Percentiles rank a stretch among this genome's conserved stretches.
Conservation (phyloP, 2,329 filamentous ascomycete species). For the Helminthosporium solani region DNA sequence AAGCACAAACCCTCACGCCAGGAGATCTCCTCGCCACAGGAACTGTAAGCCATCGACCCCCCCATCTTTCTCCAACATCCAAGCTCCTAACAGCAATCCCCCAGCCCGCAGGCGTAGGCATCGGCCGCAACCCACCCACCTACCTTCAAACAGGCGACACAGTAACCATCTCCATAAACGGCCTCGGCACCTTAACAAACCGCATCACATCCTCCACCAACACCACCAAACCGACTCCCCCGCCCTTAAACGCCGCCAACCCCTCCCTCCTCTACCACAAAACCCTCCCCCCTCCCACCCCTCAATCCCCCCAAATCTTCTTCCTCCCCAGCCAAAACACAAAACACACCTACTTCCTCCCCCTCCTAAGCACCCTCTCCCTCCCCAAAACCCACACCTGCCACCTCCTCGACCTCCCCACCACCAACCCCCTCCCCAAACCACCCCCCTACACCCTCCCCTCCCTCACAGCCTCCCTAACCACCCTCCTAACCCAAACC, state of each 20-base stretch:
- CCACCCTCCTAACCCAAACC: constrained; percentile 41
- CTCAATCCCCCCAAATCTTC: constrained; percentile 34
- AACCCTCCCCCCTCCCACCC: constrained; percentile 5
- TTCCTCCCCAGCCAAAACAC: constrained; percentile 60
- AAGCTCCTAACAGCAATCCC: constrained; percentile 47
- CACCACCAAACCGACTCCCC: constrained; percentile 48
- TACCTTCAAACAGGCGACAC: constrained; percentile 31
- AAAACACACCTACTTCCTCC: constrained; percentile 48
- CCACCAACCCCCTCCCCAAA: constrained; percentile 50
- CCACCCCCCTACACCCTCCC: constrained; percentile 48
- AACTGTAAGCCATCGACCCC: constrained; percentile 50
- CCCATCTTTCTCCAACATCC: constrained; percentile 3
- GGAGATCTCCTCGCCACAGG: constrained; percentile 53
- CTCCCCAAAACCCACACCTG: constrained; percentile 31
- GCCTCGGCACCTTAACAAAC: constrained; percentile 30
- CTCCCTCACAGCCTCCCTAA: constrained; percentile 48
- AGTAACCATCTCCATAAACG: constrained; percentile 25
- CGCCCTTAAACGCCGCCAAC: no score
- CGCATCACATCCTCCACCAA: constrained; percentile 35
- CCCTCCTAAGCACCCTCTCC: constrained; percentile 43
- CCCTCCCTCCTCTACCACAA: constrained; percentile 46
- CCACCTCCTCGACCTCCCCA: constrained; percentile 55
- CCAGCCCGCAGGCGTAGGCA: constrained; percentile 46
- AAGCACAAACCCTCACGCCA: constrained; percentile 46
- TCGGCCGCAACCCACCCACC: constrained; percentile 42